Base-by-base conservation (phyloP, 2,329 filamentous ascomycete species). In the Paracoccidioides brasiliensis region DNA sequence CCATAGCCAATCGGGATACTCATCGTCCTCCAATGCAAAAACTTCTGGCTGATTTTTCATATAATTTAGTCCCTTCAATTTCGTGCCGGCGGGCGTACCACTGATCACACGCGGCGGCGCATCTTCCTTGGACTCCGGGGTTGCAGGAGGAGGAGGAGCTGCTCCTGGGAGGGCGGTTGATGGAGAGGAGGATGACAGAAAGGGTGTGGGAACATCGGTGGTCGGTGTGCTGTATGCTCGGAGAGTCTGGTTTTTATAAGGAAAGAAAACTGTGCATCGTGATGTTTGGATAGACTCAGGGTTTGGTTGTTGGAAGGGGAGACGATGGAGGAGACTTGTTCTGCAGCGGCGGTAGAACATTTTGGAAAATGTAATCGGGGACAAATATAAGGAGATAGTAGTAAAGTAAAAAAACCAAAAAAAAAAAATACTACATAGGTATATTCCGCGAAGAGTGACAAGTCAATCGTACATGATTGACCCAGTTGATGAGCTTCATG, bases 1-100 rank as follows among this genome's bases (percentile, higher is more conserved):
- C 74, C 74, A 76, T 54, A 76, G 58, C 74, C 74, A 76, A 12
- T 74, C 70, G 12, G 74, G 74, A 59, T 76, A 76, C 59, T 76
- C 74, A 44, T 68, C 65, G 59, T 76, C 74, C 55, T 76, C 73
- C 63, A 69, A 58, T 10, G 74, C 74, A 52, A 74, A 54, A 30
- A 75, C 58, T 41, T 73, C 70, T 5, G 72, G 68, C 57, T 74
- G 72, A 61, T 74, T 74, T 62, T 76, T 76, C 55, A 72, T 69
- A 61, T 76, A 76, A 57, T 73, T 74, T 46, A 76, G 64, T 10
- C 72, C 72, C 30, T 65, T 64, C 57, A 76, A 53, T 56, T 65
- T 67, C 4, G 69, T 70, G 9, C 74, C 74, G 5, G 70, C 68
- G 0, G 64, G 57, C 33, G 72, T 70, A 54, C 66, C 72, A 62